Conservation (phyloP, 108 stramenopile species). For the Hondaea fermentalgiana region DNA sequence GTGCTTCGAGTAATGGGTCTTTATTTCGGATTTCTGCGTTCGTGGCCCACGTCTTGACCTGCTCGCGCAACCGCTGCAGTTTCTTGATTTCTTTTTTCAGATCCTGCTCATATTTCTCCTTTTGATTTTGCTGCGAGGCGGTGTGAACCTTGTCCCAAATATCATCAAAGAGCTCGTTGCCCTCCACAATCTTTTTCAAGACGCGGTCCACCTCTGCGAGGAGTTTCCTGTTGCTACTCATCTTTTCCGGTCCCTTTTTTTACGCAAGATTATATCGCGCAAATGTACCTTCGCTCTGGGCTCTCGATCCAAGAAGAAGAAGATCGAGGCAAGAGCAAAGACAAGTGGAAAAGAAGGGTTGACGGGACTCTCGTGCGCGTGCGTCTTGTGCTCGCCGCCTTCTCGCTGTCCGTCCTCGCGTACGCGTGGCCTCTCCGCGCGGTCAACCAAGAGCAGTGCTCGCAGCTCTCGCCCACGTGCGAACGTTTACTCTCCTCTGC, state of each 20-base stretch:
- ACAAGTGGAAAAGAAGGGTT: too few species aligned
- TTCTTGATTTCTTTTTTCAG: slow-evolving; percentile 99
- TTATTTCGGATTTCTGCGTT: slow-evolving; percentile 96
- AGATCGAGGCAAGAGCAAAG: too few species aligned
- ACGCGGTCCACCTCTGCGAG: slow-evolving; percentile 46
- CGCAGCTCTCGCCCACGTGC: too few species aligned
- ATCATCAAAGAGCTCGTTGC: slow-evolving; percentile 90
- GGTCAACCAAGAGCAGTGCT: too few species aligned
- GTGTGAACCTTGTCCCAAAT: slow-evolving; percentile 96
- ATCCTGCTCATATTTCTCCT: slow-evolving; percentile 60
- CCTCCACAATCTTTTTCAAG: slow-evolving; percentile 77
- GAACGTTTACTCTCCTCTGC: too few species aligned
- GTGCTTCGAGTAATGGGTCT: slow-evolving; percentile 63
- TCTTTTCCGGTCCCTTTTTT: background rate
- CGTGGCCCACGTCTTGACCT: slow-evolving; percentile 95
- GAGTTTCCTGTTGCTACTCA: background rate
- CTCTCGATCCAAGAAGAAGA: too few species aligned
- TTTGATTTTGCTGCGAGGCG: slow-evolving; percentile 87
- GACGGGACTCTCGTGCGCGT: too few species aligned
- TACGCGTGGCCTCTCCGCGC: too few species aligned
- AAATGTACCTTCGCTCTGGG: too few species aligned
- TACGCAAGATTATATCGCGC: too few species aligned
- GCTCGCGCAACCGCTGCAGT: slow-evolving; percentile 89
- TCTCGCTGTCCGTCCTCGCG: too few species aligned
- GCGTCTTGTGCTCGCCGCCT: too few species aligned